Base-by-base conservation (phyloP, 2,329 filamentous ascomycete genomes). In the Ascochyta fabae region DNA sequence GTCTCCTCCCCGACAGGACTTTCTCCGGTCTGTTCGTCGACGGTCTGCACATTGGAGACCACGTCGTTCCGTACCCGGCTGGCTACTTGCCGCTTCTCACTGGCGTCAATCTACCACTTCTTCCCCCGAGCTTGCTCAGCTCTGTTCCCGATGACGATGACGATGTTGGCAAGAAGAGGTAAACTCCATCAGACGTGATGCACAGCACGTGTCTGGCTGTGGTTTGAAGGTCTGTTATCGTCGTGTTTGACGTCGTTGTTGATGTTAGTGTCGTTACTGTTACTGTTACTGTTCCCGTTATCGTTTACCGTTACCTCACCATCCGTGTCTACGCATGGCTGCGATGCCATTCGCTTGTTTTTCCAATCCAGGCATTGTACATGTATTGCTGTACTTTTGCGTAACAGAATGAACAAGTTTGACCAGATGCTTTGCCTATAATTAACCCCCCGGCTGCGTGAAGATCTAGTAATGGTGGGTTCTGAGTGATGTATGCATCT, bases 1-100 rank as follows among this genome's bases (percentile, higher is more conserved):
- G 61, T 19, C 54, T 59, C 22, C 39, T 64, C 5, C 41, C 41
- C 6, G 56, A 61, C 40, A 56, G 39, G 38, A 61, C 53, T 6
- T 56, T 61, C 29, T 47, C 43, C 15, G 61, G 61, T 36, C 40
- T 61, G 50, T 64, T 59, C 35, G 23, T 39, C 19, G 61, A 64
- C 34, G 61, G 61, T n/a, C 34, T 64, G 45, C 61, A 61, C 16
- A 64, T 64, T 43, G 61, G 61, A 15, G 44, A 41, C 22, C 48
- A 64, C 47, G 10, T 59, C n/a, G 48, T 64, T 48, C 56, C 61
- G 35, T 64, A 56, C 45, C 61, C 61, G 19, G 1, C 34, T 7
- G 38, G 26, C 9, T 64, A 51, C 46, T 15, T 59, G 16, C 38
- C 42, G 2, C 45, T 55, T 29, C 51, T 56, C 19, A 23, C 29